Evolutionary conservation across 2,329 filamentous ascomycete species (phyloP).

Genomic region (Thelonectria rubi): DNA sequence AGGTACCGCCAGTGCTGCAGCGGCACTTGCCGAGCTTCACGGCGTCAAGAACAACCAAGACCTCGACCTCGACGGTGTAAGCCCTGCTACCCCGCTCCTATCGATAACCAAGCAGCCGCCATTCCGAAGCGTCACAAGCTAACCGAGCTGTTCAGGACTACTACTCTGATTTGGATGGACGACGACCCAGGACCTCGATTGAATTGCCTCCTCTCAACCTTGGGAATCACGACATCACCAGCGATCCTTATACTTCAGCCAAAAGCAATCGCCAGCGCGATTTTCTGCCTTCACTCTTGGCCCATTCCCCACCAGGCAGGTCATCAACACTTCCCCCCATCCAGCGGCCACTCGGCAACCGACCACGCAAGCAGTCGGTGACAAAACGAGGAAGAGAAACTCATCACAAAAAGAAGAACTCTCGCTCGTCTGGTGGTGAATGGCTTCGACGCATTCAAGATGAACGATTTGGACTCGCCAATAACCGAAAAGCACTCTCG

Average conservation of each 20-base stretch:
- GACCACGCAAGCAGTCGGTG: conserved; percentile 86
- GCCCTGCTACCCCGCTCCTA: conserved; percentile 48
- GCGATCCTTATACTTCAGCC: conserved; percentile 74
- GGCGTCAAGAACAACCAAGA: conserved; percentile 79
- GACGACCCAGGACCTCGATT: conserved; percentile 72
- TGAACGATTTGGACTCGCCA: conserved; percentile 70
- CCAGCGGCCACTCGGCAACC: conserved; percentile 75
- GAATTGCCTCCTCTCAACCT: conserved; percentile 76
- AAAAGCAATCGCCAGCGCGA: conserved; percentile 72
- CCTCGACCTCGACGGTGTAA: conserved; percentile 81
- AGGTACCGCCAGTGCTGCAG: conserved; percentile 76
- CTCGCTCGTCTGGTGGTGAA: conserved; percentile 73
- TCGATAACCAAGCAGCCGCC: conserved; percentile 35
- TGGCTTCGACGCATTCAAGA: conserved; percentile 69
- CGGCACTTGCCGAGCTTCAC: conserved; percentile 83
- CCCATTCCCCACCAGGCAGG: conserved; percentile 83
- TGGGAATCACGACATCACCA: conserved; percentile 69
- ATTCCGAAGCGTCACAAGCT: conserved; percentile 26
- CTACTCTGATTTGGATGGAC: conserved; percentile 75
- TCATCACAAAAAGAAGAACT: conserved; percentile 84
- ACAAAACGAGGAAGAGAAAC: conserved; percentile 78
- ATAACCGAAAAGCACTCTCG: conserved; percentile 84
- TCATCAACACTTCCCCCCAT: conserved; percentile 89
- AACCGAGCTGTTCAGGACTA: conserved; percentile 60
- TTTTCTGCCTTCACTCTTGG: conserved; percentile 82